Percentiles rank a stretch among this genome's conserved stretches.
Conservation (phyloP, 768 basidiomycete genomes). For the Hortiboletus campestris region DNA sequence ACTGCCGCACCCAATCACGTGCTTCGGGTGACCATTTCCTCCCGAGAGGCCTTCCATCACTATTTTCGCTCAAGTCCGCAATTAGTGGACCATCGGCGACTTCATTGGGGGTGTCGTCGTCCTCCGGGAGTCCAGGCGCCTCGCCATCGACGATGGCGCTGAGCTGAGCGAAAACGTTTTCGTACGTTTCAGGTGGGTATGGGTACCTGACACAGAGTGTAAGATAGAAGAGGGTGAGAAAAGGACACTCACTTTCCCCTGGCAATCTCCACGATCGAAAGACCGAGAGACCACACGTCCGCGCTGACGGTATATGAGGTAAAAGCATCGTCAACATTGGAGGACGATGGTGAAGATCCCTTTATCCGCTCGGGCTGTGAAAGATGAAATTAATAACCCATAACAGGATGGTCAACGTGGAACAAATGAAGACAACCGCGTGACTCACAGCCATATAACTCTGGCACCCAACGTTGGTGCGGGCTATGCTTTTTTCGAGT, state of each 20-base stretch:
- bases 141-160: slow-evolving; percentile 97
- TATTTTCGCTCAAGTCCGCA: slow-evolving; percentile 12
- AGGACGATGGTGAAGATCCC: slow-evolving; percentile 64
- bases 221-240: background rate
- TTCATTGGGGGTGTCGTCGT: slow-evolving; percentile 30
- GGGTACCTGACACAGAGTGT: slow-evolving; percentile 57
- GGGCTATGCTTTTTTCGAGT: slow-evolving; percentile 92
- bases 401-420: slow-evolving; percentile 2
- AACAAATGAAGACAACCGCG: background rate
- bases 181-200: slow-evolving; percentile 96
- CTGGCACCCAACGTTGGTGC: slow-evolving; percentile 99
- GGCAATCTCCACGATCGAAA: slow-evolving; percentile 91
- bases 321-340: slow-evolving; percentile 32
- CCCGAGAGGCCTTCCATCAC: slow-evolving; percentile 8
- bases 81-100: slow-evolving; percentile 2
- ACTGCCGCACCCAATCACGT: slow-evolving; percentile 77
- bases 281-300: slow-evolving; percentile 96
- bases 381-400: background rate
- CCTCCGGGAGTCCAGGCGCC: slow-evolving; percentile 80
- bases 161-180: slow-evolving; percentile 94
- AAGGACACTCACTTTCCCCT: slow-evolving; percentile 50
- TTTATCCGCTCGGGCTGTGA: slow-evolving; percentile 91
- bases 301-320: slow-evolving; percentile 89
- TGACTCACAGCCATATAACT: slow-evolving; percentile 92
- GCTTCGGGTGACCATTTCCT: slow-evolving; percentile 46